Percentiles rank a stretch among this genome's conserved stretches.
Evolutionary conservation across 2,329 filamentous ascomycete genomes (phyloP).

Genomic region (Penicillium italicum): DNA sequence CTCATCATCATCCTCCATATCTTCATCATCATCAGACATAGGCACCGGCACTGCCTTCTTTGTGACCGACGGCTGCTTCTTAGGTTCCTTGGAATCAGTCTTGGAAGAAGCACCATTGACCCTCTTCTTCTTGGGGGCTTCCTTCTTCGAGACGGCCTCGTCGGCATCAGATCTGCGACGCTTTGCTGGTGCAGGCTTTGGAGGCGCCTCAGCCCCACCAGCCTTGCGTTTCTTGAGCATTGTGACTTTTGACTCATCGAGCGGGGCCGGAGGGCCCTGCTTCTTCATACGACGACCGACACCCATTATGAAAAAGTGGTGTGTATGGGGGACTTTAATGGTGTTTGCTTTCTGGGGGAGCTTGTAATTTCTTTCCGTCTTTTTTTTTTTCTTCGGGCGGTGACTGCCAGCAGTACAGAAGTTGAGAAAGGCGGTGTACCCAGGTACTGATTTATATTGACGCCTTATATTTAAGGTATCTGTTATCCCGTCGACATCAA

Average conservation of each 20-base stretch:
- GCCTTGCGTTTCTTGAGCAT: constrained; percentile 76
- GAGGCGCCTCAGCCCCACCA: constrained; percentile 56
- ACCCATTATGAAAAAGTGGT: constrained; percentile 63
- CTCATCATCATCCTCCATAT: constrained; percentile 44
- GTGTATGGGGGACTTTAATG: constrained; percentile 17
- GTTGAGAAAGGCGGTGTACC: constrained; percentile 20
- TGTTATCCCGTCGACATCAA: constrained; percentile 4
- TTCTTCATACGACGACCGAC: constrained; percentile 91
- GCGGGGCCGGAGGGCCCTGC: constrained; percentile 78
- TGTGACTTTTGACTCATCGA: constrained; percentile 67
- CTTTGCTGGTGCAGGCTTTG: constrained; percentile 55
- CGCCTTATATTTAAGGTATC: constrained; percentile 15
- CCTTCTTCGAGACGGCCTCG: constrained; percentile 40
- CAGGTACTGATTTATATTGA: background rate
- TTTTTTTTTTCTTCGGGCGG: constrained; percentile 31
- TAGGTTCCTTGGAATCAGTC: constrained; percentile 27
- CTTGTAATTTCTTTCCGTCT: constrained; percentile 29
- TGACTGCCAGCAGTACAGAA: constrained; percentile 23
- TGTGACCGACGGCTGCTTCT: constrained; percentile 25
- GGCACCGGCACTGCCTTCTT: constrained; percentile 22
- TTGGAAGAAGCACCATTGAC: constrained; percentile 28
- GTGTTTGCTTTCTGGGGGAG: constrained; percentile 9
- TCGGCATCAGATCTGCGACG: constrained; percentile 52
- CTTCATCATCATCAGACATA: constrained; percentile 32
- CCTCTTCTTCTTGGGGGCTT: constrained; percentile 40